Evolutionary conservation across 352 stramenopile genomes (phyloP).

Genomic region (Phytophthora syringae): DNA sequence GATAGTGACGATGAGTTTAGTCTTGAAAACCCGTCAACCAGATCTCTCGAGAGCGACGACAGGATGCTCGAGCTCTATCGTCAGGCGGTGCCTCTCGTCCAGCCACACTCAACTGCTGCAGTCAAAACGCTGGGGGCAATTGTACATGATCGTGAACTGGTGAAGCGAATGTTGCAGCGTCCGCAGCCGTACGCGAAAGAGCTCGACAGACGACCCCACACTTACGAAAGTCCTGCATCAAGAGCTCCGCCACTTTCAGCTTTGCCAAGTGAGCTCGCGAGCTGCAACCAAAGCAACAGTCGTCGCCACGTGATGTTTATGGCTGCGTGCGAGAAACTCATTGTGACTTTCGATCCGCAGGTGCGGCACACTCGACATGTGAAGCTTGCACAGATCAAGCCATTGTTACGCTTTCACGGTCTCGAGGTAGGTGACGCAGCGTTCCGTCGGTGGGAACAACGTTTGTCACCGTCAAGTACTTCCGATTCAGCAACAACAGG

Average conservation of each 20-base stretch:
- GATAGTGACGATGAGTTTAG: conserved; percentile 12
- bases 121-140: conserved; percentile 68
- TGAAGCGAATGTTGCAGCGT: conserved; percentile 64
- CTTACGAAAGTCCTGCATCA: conserved; percentile 18
- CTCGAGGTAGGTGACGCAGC: conserved; percentile 45
- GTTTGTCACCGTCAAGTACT: conserved; percentile 23
- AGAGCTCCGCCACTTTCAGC: conserved; percentile 5
- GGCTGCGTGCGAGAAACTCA: conserved; percentile 54
- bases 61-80: conserved; percentile 52
- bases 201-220: conserved; percentile 25
- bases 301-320: conserved; percentile 47
- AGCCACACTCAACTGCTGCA: conserved; percentile 62
- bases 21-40: conserved; percentile 3
- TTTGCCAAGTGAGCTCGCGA: conserved; percentile 6
- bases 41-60: conserved; percentile 12
- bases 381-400: conserved; percentile 40
- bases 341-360: conserved; percentile 52
- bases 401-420: conserved; percentile 49
- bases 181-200: conserved; percentile 37
- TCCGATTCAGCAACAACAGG: conserved; percentile 9
- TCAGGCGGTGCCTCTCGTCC: conserved; percentile 62
- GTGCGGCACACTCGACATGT: conserved; percentile 40
- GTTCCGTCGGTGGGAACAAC: conserved; percentile 72
- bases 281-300: conserved; percentile 2
- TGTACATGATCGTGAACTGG: conserved; percentile 46